Base-by-base conservation (phyloP, 2,329 filamentous ascomycete species). In the Sordariomycetes sp. region DNA sequence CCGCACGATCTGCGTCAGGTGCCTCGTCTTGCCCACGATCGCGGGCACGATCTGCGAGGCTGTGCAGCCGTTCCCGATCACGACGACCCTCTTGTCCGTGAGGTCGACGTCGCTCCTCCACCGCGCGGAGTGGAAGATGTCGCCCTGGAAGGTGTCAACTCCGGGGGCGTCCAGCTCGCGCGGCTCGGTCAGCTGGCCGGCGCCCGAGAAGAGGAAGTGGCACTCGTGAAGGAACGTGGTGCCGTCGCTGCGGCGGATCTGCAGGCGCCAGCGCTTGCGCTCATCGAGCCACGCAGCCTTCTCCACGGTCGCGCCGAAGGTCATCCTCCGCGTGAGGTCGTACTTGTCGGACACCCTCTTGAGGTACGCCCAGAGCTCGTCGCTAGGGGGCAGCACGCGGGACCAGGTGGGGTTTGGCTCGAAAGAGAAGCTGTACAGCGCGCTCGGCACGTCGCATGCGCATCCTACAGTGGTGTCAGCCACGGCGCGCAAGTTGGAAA, bases 371-470 rank as follows among this genome's bases (percentile, higher is more conserved):
- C 73, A 70, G 24, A 88, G 80, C 64, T 88, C 85, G 1, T 68
- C 62, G 1, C 77, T 77, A 50, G 77, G 73, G 0, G 83, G 78
- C 63, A 85, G 79, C 46, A 81, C 72, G 48, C 80, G 74, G 0
- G 73, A 76, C 84, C 85, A 88, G 60, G 81, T 70, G 0, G 79
- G 79, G 60, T 86, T 86, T 1, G 80, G 77, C 20, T 76, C 74
- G 65, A 84, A 88, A 1, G 79, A 80, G 56, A 77, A 80, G 64
- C 83, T 82, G 65, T 88, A 87, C 11, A 83, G 75, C 56, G 80
- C 75, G 2, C 77, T 75, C 2, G 83, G 82, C 0, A 87, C 75
- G 51, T 85, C 81, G 63, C 81, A 84, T 7, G 80, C 80, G 58
- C 66, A 69, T 5, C 68, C 67, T 68, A 25, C n/a, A 59, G 10